Evolutionary conservation across 257 asterid genomes (phyloP), one percentile per base, ranked within the genome.

Genomic region (Scutellaria galericulata): DNA sequence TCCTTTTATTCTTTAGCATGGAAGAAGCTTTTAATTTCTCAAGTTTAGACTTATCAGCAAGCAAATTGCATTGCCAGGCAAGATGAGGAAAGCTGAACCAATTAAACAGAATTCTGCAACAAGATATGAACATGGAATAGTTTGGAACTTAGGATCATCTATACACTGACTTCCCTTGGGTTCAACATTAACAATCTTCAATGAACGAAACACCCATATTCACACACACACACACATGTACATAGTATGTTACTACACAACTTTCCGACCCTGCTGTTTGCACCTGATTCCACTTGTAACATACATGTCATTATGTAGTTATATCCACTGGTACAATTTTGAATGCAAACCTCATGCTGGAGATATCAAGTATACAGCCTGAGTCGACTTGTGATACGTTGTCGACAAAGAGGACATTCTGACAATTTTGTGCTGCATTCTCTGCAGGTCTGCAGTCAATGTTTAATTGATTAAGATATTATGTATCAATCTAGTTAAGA

Each of bases 331-430:
- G 37, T 31, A 31, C 37, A 31, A 31, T 12, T 11, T 14, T 47
- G 18, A 35, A 12, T 6, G 58, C 54, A 18, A 55, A 50, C 8
- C 10, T 61, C 51, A 39, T 15, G 64, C 68, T 51, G 57, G 57
- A 3, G 22, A 42, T 51, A 45, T 84, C 84, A 86, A 77, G 88
- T 73, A 50, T 82, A 88, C 41, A 88, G 67, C 87, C 93, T 84
- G 70, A 88, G 80, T 13, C 96, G 91, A 48, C 74, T 90, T 39
- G 90, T 86, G 76, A 90, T 90, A 22, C 76, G 88, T 57, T 78
- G 79, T 55, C 95, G 91, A 77, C 97, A 90, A 27, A 90, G 84
- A 22, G 95, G 97, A 73, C 97, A 90, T 13, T 84, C 84, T 0
- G 90, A 86, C 78, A 90, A 70, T 69, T 81, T 84, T 47, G 89